phyloP scores from a whole-genome alignment of 1,284 basidiomycete species.

The Apiotrichum veenhuisii region DNA sequence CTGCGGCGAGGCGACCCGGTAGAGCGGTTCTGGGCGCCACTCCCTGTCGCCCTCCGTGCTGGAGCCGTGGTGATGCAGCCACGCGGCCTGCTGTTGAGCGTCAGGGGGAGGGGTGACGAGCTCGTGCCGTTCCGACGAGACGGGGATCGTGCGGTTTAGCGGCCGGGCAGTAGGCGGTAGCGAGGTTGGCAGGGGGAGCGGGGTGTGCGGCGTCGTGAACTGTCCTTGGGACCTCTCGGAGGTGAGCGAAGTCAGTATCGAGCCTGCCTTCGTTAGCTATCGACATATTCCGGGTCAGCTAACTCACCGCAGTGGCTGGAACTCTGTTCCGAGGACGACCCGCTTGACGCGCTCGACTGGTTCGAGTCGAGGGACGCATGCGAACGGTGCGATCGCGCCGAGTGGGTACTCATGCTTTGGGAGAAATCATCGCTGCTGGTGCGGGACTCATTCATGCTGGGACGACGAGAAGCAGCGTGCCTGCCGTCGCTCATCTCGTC shows the following conservation, averaged over 20 bases:
- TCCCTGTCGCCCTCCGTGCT: background rate
- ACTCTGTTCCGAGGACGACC: background rate
- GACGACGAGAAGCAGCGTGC: background rate
- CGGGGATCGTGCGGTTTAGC: slow-evolving; percentile 1
- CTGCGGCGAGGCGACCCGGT: too few relatives aligned
- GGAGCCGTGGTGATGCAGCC: background rate
- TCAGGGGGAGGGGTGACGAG: slow-evolving; percentile 4
- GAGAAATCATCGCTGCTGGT: background rate
- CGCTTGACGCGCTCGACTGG: background rate
- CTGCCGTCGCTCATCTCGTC: background rate
- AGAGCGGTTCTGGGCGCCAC: too few relatives aligned
- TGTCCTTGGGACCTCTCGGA: background rate
- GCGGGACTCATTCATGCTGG: too few relatives aligned
- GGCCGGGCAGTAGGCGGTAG: background rate
- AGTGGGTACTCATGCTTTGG: background rate
- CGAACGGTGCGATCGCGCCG: background rate
- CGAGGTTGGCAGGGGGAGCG: background rate
- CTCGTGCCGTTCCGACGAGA: slow-evolving; percentile 14
- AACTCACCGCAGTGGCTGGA: background rate
- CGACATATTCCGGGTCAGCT: too few relatives aligned
- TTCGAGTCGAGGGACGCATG: background rate
- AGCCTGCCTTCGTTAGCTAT: background rate
- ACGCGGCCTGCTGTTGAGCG: background rate
- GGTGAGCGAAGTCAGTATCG: background rate
- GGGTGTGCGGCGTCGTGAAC: background rate